Base-by-base conservation (phyloP, 2,329 filamentous ascomycete species). In the Tolypocladium ovalisporum region DNA sequence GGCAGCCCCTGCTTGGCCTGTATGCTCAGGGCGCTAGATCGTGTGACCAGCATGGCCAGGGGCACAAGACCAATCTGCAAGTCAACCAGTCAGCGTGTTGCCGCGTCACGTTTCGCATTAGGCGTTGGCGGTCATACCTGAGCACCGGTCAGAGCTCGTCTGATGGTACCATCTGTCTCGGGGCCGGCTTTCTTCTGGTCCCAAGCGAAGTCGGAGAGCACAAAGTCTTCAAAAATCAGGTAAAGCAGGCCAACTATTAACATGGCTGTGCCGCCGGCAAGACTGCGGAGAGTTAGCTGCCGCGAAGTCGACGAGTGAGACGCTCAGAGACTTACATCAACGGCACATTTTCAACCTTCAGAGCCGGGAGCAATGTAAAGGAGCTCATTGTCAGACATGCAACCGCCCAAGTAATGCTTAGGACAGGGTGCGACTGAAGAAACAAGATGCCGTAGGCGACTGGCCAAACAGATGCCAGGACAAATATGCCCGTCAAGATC, bases 351-450 rank as follows among this genome's bases (percentile, higher is more conserved):
- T 99, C 95, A 1, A 84, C 76, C 71, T 97, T 99, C 71, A 89
- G 86, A 2, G 90, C 94, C 1, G 90, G 88, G 1, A 99, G 77
- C 17, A 97, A 73, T 0, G 94, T 99, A 67, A 99, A 99, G 3
- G 82, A 80, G 69, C 93, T 94, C 91, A 97, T 96, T 4, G 86
- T 75, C 2, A 86, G 63, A 71, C 92, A 97, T 4, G 89, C 88
- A 40, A 86, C 65, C 10, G 81, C 79, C 94, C 94, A 99, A 0
- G 84, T 84, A 0, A 76, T 72, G 55, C 83, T 82, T 2, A 96
- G 78, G 4, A 80, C 67, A 15, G 75, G 67, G 66, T 97, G 87
- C 32, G 81, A 73, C 55, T 75, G 78, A 10, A 97, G 62, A 65
- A 99, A 97, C 0, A 78, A 77, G 32, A 80, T 66, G 0, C 94